These are phyloP conservation scores for Neonectria hederae DNA, from an alignment of 2,329 filamentous ascomycete genomes.

Conservation along the genomic window DNA sequence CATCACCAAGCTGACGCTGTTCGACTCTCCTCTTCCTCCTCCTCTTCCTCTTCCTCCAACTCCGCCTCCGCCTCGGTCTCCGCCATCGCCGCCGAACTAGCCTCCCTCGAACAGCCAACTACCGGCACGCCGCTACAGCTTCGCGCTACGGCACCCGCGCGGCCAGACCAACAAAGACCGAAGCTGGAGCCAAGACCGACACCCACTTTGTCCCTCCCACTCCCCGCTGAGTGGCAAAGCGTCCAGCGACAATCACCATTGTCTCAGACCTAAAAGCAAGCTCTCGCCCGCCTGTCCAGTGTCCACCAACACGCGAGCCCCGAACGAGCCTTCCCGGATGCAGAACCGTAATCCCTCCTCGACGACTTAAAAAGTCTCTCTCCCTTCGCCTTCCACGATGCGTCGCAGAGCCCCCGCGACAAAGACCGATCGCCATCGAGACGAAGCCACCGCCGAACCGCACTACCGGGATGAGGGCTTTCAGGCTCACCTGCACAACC, in stretches of 20 bases:
- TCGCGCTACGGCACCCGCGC: conserved; percentile 8
- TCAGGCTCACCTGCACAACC: conserved; percentile 27
- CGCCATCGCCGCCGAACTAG: conserved; percentile 20
- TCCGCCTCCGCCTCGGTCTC: conserved; percentile 1
- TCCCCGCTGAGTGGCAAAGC: conserved; percentile 12
- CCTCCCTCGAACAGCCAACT: conserved; percentile 7
- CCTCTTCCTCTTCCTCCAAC: background rate
- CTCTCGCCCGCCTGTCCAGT: conserved; percentile 21
- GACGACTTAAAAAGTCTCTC: conserved; percentile 31
- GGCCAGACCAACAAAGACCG: conserved; percentile 9
- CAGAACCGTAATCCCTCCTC: conserved; percentile 28
- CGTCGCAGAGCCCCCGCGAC: conserved; percentile 31
- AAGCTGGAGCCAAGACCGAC: conserved; percentile 10
- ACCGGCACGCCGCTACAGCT: conserved; percentile 25
- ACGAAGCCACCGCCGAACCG: conserved; percentile 26
- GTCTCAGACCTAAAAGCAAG: conserved; percentile 39
- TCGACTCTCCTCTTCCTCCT: background rate
- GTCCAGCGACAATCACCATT: conserved; percentile 33
- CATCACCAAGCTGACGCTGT: no score
- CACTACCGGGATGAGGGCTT: conserved; percentile 34
- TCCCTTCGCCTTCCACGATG: conserved; percentile 35
- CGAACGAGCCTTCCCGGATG: conserved; percentile 33
- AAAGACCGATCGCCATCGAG: conserved; percentile 31
- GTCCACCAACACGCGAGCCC: conserved; percentile 34
- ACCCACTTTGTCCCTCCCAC: conserved; percentile 15